Conservation (phyloP, 2,329 filamentous ascomycete species). For the Aspergillus costaricaensis region DNA sequence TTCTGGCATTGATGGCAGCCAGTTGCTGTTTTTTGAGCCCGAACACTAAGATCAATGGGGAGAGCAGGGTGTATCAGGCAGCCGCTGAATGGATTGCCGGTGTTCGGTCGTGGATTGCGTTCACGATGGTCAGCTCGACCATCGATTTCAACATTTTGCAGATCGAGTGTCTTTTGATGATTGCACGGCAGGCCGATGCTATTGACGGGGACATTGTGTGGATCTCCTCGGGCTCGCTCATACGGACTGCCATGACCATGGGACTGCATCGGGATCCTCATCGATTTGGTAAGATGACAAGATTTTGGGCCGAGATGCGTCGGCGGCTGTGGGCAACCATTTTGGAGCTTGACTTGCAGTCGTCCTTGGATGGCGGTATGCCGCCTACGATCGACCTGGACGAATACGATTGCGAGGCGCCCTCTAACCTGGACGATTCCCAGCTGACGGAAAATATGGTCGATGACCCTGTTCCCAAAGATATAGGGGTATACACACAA, state of each 20-base stretch:
- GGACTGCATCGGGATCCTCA: slow-evolving; percentile 45
- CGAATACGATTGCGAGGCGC: slow-evolving; percentile 40
- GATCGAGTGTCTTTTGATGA: slow-evolving; percentile 35
- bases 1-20: slow-evolving; percentile 41
- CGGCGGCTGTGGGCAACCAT: slow-evolving; percentile 50
- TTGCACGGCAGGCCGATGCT: slow-evolving; percentile 35
- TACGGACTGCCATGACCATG: slow-evolving; percentile 46
- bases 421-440: slow-evolving; percentile 42
- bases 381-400: slow-evolving; percentile 36
- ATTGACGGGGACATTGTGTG: slow-evolving; percentile 38
- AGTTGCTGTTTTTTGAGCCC: slow-evolving; percentile 48
- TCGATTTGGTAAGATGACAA: slow-evolving; percentile 35
- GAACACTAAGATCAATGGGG: slow-evolving; percentile 24
- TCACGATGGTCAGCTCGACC: slow-evolving; percentile 33
- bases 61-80: slow-evolving; percentile 46
- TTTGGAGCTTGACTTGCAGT: slow-evolving; percentile 44
- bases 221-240: slow-evolving; percentile 41
- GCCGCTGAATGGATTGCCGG: slow-evolving; percentile 49
- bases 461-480: slow-evolving; percentile 23
- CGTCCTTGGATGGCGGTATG: slow-evolving; percentile 38
- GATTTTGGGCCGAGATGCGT: slow-evolving; percentile 48
- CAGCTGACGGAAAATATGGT: slow-evolving; percentile 33
- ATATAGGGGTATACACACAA: slow-evolving; percentile 22
- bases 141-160: slow-evolving; percentile 36
- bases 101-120: slow-evolving; percentile 38